Evolutionary conservation across 148 eudicot species (phyloP).

Genomic region (Dianthus caryophyllus): DNA sequence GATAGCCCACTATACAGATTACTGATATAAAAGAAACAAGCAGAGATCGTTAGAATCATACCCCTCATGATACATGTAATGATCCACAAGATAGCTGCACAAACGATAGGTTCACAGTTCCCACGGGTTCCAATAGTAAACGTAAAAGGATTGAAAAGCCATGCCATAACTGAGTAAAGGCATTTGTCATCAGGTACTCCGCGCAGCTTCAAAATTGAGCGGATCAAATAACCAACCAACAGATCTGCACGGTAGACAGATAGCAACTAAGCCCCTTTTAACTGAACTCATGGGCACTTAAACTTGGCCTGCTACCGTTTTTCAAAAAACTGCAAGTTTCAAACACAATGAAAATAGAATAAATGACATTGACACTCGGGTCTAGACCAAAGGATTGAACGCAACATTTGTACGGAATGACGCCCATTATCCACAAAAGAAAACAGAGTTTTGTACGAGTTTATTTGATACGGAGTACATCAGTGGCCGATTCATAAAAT

Average conservation of each 20-base stretch:
- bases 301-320: slow-evolving; percentile 18
- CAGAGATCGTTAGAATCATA: slow-evolving; percentile 23
- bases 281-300: slow-evolving; percentile 12
- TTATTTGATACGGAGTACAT: no score
- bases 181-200: slow-evolving; percentile 69
- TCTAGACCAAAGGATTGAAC: not conserved
- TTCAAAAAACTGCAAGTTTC: slow-evolving; percentile 18
- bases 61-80: slow-evolving; percentile 82
- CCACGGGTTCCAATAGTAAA: slow-evolving; percentile 99
- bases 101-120: slow-evolving; percentile 91
- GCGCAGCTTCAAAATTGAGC: slow-evolving; percentile 70
- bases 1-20: not conserved
- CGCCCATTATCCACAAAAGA: not conserved
- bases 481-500: no score
- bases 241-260: slow-evolving; percentile 52
- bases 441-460: not conserved
- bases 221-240: slow-evolving; percentile 70
- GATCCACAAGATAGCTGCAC: slow-evolving; percentile 91
- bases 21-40: not conserved
- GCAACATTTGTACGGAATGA: not conserved
- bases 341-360: not conserved
- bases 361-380: not conserved
- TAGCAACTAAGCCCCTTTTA: slow-evolving; percentile 19
- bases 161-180: slow-evolving; percentile 54
- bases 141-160: slow-evolving; percentile 99